These are phyloP conservation scores for Leccinellum albellum DNA, from an alignment of 768 basidiomycete genomes.

Conservation along the genomic window DNA sequence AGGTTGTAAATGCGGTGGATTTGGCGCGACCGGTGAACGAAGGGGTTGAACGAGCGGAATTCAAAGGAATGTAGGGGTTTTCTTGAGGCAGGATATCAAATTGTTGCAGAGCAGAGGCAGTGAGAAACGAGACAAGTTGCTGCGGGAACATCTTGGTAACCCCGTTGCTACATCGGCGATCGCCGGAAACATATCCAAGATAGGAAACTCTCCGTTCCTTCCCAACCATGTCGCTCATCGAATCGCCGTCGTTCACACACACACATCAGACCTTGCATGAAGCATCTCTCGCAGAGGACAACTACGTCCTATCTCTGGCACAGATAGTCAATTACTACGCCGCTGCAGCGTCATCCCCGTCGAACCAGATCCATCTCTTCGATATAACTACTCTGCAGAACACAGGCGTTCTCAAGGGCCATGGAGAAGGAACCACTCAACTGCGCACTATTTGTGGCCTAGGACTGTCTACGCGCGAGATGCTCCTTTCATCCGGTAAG, in stretches of 20 bases:
- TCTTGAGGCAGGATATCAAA: neutral
- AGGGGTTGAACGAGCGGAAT: conserved; percentile 22
- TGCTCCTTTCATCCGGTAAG: conserved; percentile 62
- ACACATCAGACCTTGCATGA: conserved; percentile 28
- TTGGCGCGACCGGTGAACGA: neutral
- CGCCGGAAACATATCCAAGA: conserved; percentile 24
- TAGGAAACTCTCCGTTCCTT: conserved; percentile 19
- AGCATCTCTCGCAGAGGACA: conserved; percentile 35
- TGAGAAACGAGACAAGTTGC: conserved; percentile 8
- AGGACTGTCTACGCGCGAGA: conserved; percentile 38
- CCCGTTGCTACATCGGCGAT: conserved; percentile 11
- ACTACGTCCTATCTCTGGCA: conserved; percentile 63
- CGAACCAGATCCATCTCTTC: conserved; percentile 62
- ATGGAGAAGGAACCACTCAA: conserved; percentile 53
- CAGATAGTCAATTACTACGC: conserved; percentile 51
- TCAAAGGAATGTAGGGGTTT: conserved; percentile 28
- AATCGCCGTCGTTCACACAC: conserved; percentile 20
- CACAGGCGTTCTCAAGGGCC: conserved; percentile 50
- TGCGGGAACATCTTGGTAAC: conserved; percentile 7
- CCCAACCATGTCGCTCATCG: conserved; percentile 23
- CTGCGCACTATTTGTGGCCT: conserved; percentile 44
- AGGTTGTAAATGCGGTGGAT: conserved; percentile 2
- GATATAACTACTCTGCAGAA: conserved; percentile 53
- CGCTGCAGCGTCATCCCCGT: conserved; percentile 57
- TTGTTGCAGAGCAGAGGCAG: neutral